A percentile compares a stretch with the other conserved stretches of the same genome.
Conservation (phyloP, 2,329 filamentous ascomycete genomes). For the Alternaria triticimaculans region DNA sequence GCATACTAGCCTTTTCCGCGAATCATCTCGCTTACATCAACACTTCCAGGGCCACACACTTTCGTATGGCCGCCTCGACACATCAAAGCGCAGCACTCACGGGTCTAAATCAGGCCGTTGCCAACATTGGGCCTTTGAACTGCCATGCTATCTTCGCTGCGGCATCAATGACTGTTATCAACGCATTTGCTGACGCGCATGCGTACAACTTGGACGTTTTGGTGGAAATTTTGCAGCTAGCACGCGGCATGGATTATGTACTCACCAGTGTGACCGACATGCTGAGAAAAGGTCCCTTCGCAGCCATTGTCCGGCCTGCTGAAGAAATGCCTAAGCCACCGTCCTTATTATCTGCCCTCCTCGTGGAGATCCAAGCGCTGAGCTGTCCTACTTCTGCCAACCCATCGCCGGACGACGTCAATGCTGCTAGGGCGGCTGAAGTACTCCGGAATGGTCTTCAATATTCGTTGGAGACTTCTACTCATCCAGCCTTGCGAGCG, state of each 20-base stretch:
- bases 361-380: slow-evolving; percentile 27
- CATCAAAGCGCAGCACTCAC: slow-evolving; percentile 37
- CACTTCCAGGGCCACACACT: slow-evolving; percentile 23
- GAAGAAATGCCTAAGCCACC: slow-evolving; percentile 19
- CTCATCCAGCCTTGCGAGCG: slow-evolving; percentile 27
- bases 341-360: slow-evolving; percentile 27
- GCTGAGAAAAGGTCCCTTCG: slow-evolving; percentile 33
- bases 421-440: slow-evolving; percentile 17
- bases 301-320: slow-evolving; percentile 19
- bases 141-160: slow-evolving; percentile 38
- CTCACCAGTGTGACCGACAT: slow-evolving; percentile 20
- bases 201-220: slow-evolving; percentile 28
- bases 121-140: slow-evolving; percentile 31
- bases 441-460: slow-evolving; percentile 25
- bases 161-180: slow-evolving; percentile 32
- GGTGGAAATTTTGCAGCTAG: slow-evolving; percentile 35
- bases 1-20: slow-evolving; percentile 48
- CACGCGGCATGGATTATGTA: slow-evolving; percentile 37
- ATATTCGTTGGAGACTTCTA: slow-evolving; percentile 26
- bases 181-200: slow-evolving; percentile 32
- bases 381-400: slow-evolving; percentile 9
- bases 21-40: slow-evolving; percentile 43
- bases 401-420: slow-evolving; percentile 11
- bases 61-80: slow-evolving; percentile 33
- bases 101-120: slow-evolving; percentile 28